Base-by-base conservation (phyloP, 257 asterid species). In the Rehmannia glutinosa region DNA sequence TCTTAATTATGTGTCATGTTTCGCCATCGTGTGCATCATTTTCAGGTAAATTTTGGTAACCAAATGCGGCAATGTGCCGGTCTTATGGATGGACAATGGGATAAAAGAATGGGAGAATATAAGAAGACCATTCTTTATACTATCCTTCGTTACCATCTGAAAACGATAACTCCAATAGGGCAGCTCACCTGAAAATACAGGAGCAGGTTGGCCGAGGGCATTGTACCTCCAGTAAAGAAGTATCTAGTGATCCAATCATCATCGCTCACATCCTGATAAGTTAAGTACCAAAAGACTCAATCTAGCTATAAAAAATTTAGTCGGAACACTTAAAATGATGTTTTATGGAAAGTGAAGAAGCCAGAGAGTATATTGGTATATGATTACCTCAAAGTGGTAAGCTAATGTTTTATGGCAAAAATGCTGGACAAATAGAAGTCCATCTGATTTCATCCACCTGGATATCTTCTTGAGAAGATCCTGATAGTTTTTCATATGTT, bases 181-280 rank as follows among this genome's bases (percentile, higher is more conserved):
- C 17, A 72, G 47, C 76, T 84, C 35, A 86, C 97, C 91, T 93
- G 99, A 80, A 88, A 93, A 80, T 93, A 93, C 12, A 93, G 96
- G 64, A 93, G 96, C 73, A 90, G 76, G 72, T 86, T 82, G 50
- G 96, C 96, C 0, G 96, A 79, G 52, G 97, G 96, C 96, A 93
- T 93, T 55, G 96, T 93, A 52, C 98, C 98, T 30, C 99, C 96
- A 3, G 87, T 75, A 62, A 93, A 93, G 88, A 90, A 93, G 78
- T 93, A 88, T 72, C 96, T 80, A 58, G 97, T 93, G 55, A 93
- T 93, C 99, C 96, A 90, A 68, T 93, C 96, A 17, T 93, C 99
- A 16, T 88, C 96, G 13, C 68, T 86, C 42, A 86, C 78, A 72
- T 90, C 97, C 98, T 87, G 78, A 38, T n/a, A 17, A 10, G 25